These are phyloP conservation scores for Fusarium coicis DNA, from an alignment of 2,329 filamentous ascomycete genomes.

Conservation along the genomic window DNA sequence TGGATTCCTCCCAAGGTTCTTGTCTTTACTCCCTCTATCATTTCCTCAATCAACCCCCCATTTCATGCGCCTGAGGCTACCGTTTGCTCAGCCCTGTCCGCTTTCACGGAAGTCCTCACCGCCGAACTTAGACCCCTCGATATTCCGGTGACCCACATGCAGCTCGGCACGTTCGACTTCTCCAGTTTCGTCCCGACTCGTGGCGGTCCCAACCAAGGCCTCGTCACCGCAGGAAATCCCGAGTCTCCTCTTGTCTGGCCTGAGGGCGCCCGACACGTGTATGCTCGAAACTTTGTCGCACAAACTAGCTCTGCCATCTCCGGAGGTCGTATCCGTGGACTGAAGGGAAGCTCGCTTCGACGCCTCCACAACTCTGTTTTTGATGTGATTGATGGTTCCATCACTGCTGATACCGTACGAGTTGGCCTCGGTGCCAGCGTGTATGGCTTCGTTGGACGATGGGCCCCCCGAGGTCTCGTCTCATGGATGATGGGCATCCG, in stretches of 20 bases:
- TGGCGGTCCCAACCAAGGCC: slow-evolving; percentile 49
- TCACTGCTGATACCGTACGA: slow-evolving; percentile 72
- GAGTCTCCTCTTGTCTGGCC: slow-evolving; percentile 70
- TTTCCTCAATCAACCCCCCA: slow-evolving; percentile 80
- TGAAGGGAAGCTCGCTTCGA: slow-evolving; percentile 77
- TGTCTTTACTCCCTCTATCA: slow-evolving; percentile 82
- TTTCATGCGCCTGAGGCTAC: slow-evolving; percentile 89
- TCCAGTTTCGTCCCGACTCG: slow-evolving; percentile 68
- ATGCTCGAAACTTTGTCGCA: slow-evolving; percentile 69
- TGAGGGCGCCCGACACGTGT: slow-evolving; percentile 67
- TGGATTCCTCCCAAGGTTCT: slow-evolving; percentile 73
- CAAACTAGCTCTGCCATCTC: slow-evolving; percentile 66
- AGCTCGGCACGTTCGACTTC: slow-evolving; percentile 91
- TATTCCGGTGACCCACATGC: slow-evolving; percentile 86
- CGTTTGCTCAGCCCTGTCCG: slow-evolving; percentile 85
- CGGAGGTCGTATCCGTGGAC: slow-evolving; percentile 66
- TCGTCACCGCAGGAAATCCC: slow-evolving; percentile 56
- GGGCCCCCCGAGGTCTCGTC: slow-evolving; percentile 81
- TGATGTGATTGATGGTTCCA: slow-evolving; percentile 80
- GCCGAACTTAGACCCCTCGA: slow-evolving; percentile 80
- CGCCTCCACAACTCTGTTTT: slow-evolving; percentile 89
- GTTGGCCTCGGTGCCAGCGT: slow-evolving; percentile 86
- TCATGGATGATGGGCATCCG: slow-evolving; percentile 92
- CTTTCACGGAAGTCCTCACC: slow-evolving; percentile 83
- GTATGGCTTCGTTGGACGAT: slow-evolving; percentile 87